Evolutionary conservation across 2,329 filamentous ascomycete genomes (phyloP).

Genomic region (Drechslerella coelobrocha): DNA sequence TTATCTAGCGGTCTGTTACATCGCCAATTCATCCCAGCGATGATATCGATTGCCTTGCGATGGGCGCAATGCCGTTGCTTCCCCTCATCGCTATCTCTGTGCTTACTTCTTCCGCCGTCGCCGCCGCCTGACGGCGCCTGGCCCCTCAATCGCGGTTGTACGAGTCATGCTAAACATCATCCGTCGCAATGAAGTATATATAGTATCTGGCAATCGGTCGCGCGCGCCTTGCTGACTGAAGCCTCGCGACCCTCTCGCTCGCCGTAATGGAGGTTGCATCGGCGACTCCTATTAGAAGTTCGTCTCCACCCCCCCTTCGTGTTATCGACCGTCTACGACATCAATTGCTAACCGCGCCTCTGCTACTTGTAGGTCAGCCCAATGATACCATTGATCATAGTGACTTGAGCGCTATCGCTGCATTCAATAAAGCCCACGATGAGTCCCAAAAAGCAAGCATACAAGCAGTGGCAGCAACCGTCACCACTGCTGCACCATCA

Average conservation of each 20-base stretch:
- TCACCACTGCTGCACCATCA: not conserved
- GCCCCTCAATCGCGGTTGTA: slow-evolving; percentile 1
- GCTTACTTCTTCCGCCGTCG: not conserved
- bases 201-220: too few species aligned
- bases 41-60: not conserved
- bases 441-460: slow-evolving; percentile 32
- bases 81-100: not conserved
- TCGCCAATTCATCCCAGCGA: not conserved
- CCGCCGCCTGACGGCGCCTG: slow-evolving; percentile 5
- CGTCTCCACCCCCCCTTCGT: not conserved
- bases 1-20: slow-evolving; percentile 10
- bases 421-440: slow-evolving; percentile 46
- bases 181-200: slow-evolving; percentile 9
- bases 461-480: not conserved
- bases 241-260: too few species aligned
- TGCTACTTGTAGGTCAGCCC: slow-evolving; percentile 11
- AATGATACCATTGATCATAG: slow-evolving; percentile 39
- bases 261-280: slow-evolving; percentile 28
- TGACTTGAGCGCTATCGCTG: slow-evolving; percentile 45
- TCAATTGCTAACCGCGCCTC: slow-evolving; percentile 16
- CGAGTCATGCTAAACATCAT: slow-evolving; percentile 18
- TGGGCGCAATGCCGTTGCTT: slow-evolving; percentile 14
- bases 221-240: too few species aligned
- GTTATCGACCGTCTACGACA: not conserved
- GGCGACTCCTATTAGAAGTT: slow-evolving; percentile 30